Conservation (phyloP, 768 basidiomycete genomes). For the Phallus indusiatus region DNA sequence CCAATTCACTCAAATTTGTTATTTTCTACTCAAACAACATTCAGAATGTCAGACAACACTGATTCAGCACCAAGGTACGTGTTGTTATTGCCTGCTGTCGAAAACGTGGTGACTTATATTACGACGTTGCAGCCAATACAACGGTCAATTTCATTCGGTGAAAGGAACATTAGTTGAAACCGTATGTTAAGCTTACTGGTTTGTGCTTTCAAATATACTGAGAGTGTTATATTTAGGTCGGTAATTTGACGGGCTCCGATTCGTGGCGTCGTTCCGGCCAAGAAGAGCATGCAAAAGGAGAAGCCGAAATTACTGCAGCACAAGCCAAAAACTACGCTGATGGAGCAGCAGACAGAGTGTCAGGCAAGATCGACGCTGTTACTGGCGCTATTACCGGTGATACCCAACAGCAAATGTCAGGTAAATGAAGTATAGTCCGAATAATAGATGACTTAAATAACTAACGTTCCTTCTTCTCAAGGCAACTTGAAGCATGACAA, state of each 20-base stretch:
- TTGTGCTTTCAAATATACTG: neutral
- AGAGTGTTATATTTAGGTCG: constrained; percentile 1
- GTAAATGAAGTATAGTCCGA: neutral
- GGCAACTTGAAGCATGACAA: neutral
- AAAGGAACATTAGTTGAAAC: constrained; percentile 30
- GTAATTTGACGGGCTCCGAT: constrained; percentile 8
- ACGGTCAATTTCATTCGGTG: constrained; percentile 30
- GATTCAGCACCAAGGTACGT: too few relatives aligned
- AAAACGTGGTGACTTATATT: too few relatives aligned
- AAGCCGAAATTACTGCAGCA: constrained; percentile 16
- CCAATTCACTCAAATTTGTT: too few relatives aligned
- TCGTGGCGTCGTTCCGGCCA: constrained; percentile 10
- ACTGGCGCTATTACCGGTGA: constrained; percentile 12
- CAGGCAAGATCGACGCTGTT: constrained; percentile 2
- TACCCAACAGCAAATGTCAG: constrained; percentile 5
- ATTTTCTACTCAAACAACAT: too few relatives aligned
- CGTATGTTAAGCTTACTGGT: neutral
- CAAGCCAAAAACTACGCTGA: constrained; percentile 11
- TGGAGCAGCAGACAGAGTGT: constrained; percentile 1
- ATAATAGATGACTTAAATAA: neutral
- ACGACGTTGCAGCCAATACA: constrained; percentile 21
- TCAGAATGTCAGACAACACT: too few relatives aligned
- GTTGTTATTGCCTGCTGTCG: too few relatives aligned
- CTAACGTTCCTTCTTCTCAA: neutral
- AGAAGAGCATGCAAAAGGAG: constrained; percentile 14